Evolutionary conservation across 176 grass and related monocot genomes (phyloP).

Genomic region (Areca catechu): DNA sequence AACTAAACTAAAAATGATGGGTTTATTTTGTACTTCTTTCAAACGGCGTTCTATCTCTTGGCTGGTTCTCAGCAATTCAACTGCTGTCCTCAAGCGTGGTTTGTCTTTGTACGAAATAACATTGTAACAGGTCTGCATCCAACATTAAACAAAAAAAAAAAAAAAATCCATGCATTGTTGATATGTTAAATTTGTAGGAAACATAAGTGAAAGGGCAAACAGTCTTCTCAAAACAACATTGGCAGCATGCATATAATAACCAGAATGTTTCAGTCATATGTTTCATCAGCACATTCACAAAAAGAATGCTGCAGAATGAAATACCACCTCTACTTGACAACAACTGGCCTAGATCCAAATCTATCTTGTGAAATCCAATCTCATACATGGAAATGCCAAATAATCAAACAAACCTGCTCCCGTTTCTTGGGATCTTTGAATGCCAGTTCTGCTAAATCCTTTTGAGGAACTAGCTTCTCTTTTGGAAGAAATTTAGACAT

Average conservation of each 20-base stretch:
- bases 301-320: no score
- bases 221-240: no score
- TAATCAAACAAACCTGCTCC: constrained; percentile 45
- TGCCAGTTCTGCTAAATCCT: constrained; percentile 82
- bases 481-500: constrained; percentile 70
- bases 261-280: no score
- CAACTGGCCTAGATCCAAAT: no score
- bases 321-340: no score
- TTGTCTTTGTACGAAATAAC: constrained; percentile 83
- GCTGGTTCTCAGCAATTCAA: constrained; percentile 57
- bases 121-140: constrained; percentile 63
- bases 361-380: no score
- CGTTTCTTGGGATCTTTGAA: constrained; percentile 69
- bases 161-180: not conserved
- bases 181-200: no score
- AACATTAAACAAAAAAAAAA: constrained; percentile 8
- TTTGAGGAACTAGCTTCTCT: constrained; percentile 86
- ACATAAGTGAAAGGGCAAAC: no score
- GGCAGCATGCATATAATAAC: no score
- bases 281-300: no score
- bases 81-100: constrained; percentile 64
- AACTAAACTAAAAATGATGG: not conserved
- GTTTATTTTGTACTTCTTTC: constrained; percentile 40
- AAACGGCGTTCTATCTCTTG: constrained; percentile 66
- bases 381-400: no score